Conservation (phyloP, 2,329 filamentous ascomycete species). For the Leptosphaerulina australis region DNA sequence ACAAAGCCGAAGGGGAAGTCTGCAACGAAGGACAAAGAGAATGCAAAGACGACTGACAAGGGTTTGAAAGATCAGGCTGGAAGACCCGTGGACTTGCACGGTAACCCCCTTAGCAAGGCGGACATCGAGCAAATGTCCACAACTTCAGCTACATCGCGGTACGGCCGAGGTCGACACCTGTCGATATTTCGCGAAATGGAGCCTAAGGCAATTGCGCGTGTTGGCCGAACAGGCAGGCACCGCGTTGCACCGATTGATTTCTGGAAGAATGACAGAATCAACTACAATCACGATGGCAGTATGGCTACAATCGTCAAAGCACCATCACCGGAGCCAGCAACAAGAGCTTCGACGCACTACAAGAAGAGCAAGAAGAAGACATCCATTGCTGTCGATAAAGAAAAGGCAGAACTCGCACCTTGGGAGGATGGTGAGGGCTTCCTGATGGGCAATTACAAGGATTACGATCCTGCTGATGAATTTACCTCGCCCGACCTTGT, state of each 20-base stretch:
- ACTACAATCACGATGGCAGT: conserved; percentile 70
- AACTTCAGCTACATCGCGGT: conserved; percentile 39
- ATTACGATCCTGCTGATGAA: conserved; percentile 67
- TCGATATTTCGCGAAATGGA: conserved; percentile 45
- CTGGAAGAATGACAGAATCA: conserved; percentile 83
- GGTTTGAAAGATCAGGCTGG: conserved; percentile 26
- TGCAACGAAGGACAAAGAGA: conserved; percentile 13
- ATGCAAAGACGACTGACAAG: conserved; percentile 16
- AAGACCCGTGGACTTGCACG: conserved; percentile 40
- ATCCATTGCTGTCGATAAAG: conserved; percentile 55
- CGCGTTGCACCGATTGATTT: conserved; percentile 80
- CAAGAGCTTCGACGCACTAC: conserved; percentile 43
- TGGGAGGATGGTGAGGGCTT: conserved; percentile 74
- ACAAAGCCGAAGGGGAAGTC: conserved; percentile 35
- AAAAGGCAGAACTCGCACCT: conserved; percentile 64
- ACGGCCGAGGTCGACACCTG: conserved; percentile 43
- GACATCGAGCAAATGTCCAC: conserved; percentile 45
- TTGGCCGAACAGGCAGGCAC: conserved; percentile 72
- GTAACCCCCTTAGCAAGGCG: conserved; percentile 41
- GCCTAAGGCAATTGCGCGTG: conserved; percentile 34
- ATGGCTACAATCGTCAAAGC: conserved; percentile 78
- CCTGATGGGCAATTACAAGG: conserved; percentile 67
- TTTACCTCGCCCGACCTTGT: conserved; percentile 60
- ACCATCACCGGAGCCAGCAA: conserved; percentile 63
- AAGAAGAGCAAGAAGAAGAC: conserved; percentile 39